Evolutionary conservation across 768 basidiomycete genomes (phyloP), one percentile per base, ranked within the genome.

Genomic region (Dendrothele bispora): DNA sequence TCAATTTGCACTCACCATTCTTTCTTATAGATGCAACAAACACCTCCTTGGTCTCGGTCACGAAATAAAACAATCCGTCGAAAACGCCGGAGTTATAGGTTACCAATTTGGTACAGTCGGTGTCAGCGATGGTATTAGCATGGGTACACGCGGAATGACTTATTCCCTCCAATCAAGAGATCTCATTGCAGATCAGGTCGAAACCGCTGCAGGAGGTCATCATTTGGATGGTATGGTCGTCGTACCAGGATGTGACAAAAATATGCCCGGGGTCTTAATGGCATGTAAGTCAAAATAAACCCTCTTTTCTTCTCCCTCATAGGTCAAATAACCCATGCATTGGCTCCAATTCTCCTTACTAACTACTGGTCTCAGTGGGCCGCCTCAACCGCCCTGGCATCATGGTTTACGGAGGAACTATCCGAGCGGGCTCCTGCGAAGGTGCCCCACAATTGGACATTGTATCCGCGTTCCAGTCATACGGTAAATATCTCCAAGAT

Each of bases 241-340:
- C 50, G 77, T 99, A 44, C 97, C 97, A 18, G 97, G 95, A 32
- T 98, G 93, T 63, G 95, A 99, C 75, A 99, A 99, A 73, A 99
- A 99, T 71, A 98, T 99, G 95, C 97, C 97, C n/a, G 97, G 97
- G 52, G 95, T 97, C 29, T 75, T 98, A 58, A 99, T 99, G 80
- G 97, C 93, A 39, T 82, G 91, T 92, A 59, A 70, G 89, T 82
- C n/a, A n/a, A n/a, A n/a, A n/a, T n/a, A n/a, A n/a, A n/a, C n/a
- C n/a, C n/a, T n/a, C n/a, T n/a, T n/a, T n/a, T n/a, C n/a, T n/a
- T n/a, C n/a, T n/a, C n/a, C n/a, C n/a, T n/a, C n/a, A n/a, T n/a
- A n/a, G n/a, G n/a, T n/a, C n/a, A n/a, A 22, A 44, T 41, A 18
- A 42, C 25, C 45, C 24, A 27, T 44, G 55, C 48, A 24, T 29